These are phyloP conservation scores for Imleria badia DNA, from an alignment of 768 basidiomycete genomes.

Conservation along the genomic window DNA sequence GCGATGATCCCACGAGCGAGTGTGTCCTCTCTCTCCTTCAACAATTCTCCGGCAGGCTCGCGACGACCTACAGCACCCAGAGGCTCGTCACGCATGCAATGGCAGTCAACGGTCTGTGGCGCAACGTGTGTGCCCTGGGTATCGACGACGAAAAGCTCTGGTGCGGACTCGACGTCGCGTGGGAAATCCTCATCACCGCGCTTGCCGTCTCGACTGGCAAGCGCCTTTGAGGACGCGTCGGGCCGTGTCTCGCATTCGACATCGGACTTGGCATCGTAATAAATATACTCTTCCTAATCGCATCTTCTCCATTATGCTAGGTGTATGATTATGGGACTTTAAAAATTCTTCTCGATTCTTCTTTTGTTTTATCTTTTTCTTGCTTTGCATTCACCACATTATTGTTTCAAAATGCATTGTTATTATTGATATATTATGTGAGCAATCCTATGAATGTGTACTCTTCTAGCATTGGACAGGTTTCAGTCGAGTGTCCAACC, in stretches of 20 bases:
- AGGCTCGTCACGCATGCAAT: conserved; percentile 37
- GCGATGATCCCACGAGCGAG: conserved; percentile 23
- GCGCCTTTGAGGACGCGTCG: conserved; percentile 8
- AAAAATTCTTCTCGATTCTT: no score
- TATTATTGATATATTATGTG: conserved; percentile 31
- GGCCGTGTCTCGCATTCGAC: not conserved
- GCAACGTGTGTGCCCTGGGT: conserved; percentile 49
- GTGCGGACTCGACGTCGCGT: conserved; percentile 48
- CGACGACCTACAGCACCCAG: conserved; percentile 14
- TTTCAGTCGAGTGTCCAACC: no score
- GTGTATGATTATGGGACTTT: conserved; percentile 26
- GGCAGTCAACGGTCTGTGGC: conserved; percentile 48
- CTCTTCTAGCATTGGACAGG: not conserved
- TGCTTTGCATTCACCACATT: not conserved
- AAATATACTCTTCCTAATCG: conserved; percentile 6
- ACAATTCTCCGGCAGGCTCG: conserved; percentile 16
- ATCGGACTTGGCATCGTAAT: conserved; percentile 14
- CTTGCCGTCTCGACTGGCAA: conserved; percentile 34
- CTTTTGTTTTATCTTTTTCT: not conserved
- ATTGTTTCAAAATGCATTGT: not conserved
- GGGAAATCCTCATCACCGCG: conserved; percentile 46
- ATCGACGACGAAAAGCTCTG: conserved; percentile 49
- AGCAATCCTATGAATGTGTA: conserved; percentile 13
- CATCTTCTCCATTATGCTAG: not conserved
- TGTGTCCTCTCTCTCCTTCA: conserved; percentile 10